These are phyloP conservation scores for Saccharum officinarum DNA, from an alignment of 176 grass and related monocot species.

Conservation along the genomic window DNA sequence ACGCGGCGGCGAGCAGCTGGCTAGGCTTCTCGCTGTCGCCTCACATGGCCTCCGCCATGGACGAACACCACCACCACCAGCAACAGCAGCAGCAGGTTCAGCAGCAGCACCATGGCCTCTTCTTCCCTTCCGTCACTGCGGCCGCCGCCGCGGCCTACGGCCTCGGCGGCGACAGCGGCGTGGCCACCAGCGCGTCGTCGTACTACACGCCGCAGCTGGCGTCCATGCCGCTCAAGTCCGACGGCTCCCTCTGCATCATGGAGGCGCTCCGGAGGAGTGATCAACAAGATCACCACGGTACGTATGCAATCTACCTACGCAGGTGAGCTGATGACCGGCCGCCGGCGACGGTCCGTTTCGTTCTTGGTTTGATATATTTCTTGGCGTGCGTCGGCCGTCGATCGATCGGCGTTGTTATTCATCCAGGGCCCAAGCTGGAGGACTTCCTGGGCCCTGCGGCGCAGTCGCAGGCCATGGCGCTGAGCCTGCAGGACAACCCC, in stretches of 20 bases:
- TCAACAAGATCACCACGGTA: constrained; percentile 65
- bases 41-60: constrained; percentile 57
- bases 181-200: constrained; percentile 34
- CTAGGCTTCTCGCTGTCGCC: constrained; percentile 95
- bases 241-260: constrained; percentile 98
- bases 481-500: constrained; percentile 67
- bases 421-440: constrained; percentile 76
- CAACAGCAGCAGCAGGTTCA: constrained; percentile 30
- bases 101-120: constrained; percentile 41
- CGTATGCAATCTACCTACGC: too few species aligned
- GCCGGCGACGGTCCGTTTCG: neutral
- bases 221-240: constrained; percentile 96
- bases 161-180: neutral
- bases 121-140: constrained; percentile 45
- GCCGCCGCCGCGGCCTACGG: constrained; percentile 28
- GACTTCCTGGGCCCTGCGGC: constrained; percentile 76
- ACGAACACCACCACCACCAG: constrained; percentile 43
- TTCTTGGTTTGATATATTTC: neutral
- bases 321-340: too few species aligned
- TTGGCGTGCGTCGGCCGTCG: neutral
- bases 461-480: constrained; percentile 69
- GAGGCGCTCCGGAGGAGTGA: constrained; percentile 83
- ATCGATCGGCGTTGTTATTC: neutral
- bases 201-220: constrained; percentile 83
- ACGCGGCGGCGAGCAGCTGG: constrained; percentile 61